These are phyloP conservation scores for Phytophthora crassamura DNA, from an alignment of 352 stramenopile species.

Conservation along the genomic window DNA sequence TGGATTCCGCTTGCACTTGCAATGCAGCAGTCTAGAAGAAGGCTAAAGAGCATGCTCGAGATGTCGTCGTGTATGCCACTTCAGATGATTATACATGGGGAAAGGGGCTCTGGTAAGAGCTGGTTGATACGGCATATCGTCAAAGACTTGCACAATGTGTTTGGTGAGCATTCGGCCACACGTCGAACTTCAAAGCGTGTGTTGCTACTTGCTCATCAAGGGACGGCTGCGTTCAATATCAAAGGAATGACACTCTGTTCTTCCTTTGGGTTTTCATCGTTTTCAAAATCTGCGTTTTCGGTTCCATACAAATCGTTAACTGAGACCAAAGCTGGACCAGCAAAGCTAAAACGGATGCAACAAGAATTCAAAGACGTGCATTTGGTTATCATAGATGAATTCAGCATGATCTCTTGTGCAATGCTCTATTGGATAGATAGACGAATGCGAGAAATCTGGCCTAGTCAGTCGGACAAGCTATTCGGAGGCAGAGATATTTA, in stretches of 20 bases:
- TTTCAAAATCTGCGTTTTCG: not conserved
- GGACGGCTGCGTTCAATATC: slow-evolving; percentile 1
- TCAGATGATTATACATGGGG: not conserved
- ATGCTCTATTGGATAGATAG: slow-evolving; percentile 2
- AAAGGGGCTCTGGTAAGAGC: not conserved
- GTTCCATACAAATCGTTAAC: not conserved
- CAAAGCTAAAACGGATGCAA: too few relatives aligned
- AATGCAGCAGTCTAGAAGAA: not conserved
- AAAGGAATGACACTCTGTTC: not conserved
- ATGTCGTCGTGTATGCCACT: not conserved
- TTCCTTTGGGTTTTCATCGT: slow-evolving; percentile 1
- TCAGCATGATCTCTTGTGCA: not conserved
- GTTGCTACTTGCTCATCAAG: not conserved
- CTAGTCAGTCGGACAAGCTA: not conserved
- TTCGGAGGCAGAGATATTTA: not conserved
- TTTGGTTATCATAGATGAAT: too few relatives aligned
- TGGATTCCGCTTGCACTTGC: not conserved
- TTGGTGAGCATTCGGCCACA: not conserved
- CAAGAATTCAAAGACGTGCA: too few relatives aligned
- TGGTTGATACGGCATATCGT: not conserved
- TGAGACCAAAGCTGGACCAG: too few relatives aligned
- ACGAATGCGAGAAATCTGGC: not conserved
- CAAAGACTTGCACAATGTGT: slow-evolving; percentile 3
- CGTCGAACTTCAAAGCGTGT: not conserved
- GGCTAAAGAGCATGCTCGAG: not conserved